phyloP scores from a whole-genome alignment of 768 basidiomycete genomes.

The Multifurca ochricompacta region DNA sequence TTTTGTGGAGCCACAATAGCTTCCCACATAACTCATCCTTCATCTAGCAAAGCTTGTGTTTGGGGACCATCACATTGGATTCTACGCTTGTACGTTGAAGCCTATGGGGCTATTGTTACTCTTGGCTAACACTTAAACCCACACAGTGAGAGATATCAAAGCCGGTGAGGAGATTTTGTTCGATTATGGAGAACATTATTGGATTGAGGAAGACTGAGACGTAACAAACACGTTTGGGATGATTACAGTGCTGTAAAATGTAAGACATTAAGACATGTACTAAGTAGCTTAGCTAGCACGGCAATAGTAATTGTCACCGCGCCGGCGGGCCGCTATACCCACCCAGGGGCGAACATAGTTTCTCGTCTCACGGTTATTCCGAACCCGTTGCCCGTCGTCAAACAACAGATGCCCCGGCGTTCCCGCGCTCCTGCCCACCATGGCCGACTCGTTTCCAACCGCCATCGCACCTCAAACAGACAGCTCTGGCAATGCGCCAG shows the following conservation, averaged over 20 bases:
- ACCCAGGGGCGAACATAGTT: not conserved
- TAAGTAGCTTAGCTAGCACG: too few relatives aligned
- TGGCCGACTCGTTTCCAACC: conserved; percentile 18
- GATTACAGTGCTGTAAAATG: not conserved
- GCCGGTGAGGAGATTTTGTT: conserved; percentile 9
- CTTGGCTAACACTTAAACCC: not conserved
- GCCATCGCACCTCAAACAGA: conserved; percentile 19
- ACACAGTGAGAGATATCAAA: not conserved
- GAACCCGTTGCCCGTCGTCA: conserved; percentile 5
- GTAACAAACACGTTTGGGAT: too few relatives aligned
- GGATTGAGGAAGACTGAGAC: not conserved
- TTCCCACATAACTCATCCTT: not conserved
- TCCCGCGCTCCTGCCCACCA: conserved; percentile 12
- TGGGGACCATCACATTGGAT: conserved; percentile 59
- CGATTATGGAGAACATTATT: conserved; percentile 7
- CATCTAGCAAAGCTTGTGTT: conserved; percentile 48
- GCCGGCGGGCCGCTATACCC: not conserved
- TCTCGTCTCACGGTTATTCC: conserved; percentile 3
- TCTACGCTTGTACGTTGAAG: conserved; percentile 44
- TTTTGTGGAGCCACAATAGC: not conserved
- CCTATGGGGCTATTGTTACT: not conserved
- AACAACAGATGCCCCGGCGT: conserved; percentile 8
- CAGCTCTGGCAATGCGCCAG: conserved; percentile 20
- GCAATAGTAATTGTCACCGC: not conserved
- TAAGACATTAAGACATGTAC: too few relatives aligned